A percentile compares a stretch with the other conserved stretches of the same genome.
Conservation (phyloP, 371 early-diverging fungal species). For the Capillidium heterosporum region DNA sequence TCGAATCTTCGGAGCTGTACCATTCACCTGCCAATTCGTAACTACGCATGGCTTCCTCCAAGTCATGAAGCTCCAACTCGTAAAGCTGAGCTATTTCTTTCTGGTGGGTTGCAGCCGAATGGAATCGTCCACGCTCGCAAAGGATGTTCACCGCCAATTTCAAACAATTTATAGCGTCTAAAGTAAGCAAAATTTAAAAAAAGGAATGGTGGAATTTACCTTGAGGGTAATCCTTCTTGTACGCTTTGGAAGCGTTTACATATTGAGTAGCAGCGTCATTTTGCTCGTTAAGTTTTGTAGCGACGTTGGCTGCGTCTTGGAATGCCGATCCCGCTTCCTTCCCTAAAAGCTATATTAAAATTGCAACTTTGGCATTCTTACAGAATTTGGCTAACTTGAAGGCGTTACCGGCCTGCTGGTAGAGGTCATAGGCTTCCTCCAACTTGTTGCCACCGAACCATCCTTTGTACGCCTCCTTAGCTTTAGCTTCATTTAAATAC, state of each 20-base stretch:
- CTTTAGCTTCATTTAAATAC: constrained; percentile 51
- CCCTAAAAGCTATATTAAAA: constrained; percentile 26
- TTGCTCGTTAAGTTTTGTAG: constrained; percentile 37
- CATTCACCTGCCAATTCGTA: constrained; percentile 84
- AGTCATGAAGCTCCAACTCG: constrained; percentile 68
- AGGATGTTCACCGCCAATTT: constrained; percentile 56
- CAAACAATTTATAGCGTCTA: constrained; percentile 57
- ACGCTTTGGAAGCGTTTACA: constrained; percentile 71
- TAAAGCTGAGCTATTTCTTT: constrained; percentile 87
- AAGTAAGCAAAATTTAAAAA: not conserved
- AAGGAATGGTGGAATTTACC: constrained; percentile 19
- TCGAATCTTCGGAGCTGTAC: constrained; percentile 75
- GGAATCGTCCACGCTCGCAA: constrained; percentile 69
- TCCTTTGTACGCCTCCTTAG: constrained; percentile 43
- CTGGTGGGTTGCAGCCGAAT: constrained; percentile 76
- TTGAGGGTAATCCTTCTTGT: constrained; percentile 61
- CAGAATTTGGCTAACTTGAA: constrained; percentile 80
- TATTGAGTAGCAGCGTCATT: constrained; percentile 72
- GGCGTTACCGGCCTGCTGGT: constrained; percentile 68
- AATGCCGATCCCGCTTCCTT: constrained; percentile 85
- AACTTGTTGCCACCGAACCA: constrained; percentile 79
- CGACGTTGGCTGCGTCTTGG: constrained; percentile 55
- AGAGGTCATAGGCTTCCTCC: constrained; percentile 87
- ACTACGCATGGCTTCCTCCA: constrained; percentile 60
- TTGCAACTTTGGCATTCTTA: constrained; percentile 15